Conservation (phyloP, 2,329 filamentous ascomycete genomes). For the Exophiala phaeomuriformis region DNA sequence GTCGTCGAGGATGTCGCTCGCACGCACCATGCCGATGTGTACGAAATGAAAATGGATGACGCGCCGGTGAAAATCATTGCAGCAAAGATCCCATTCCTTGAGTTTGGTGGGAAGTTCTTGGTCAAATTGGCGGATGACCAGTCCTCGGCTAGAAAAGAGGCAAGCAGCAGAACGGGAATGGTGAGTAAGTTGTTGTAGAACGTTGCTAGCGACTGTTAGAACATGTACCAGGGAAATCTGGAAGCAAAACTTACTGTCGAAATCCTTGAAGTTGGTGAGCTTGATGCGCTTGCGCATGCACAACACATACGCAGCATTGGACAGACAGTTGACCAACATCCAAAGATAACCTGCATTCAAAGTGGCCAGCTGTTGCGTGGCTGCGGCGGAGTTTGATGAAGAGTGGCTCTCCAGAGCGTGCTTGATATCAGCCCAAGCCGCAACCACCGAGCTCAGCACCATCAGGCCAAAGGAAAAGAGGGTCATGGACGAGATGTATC, state of each 20-base stretch:
- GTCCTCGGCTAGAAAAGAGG: conserved; percentile 78
- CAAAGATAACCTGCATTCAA: conserved; percentile 92
- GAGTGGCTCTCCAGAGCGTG: conserved; percentile 64
- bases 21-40: conserved; percentile 98
- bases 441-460: conserved; percentile 89
- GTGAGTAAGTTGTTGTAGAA: conserved; percentile 99
- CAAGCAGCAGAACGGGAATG: conserved; percentile 79
- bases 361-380: conserved; percentile 72
- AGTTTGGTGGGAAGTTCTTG: conserved; percentile 79
- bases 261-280: conserved; percentile 99
- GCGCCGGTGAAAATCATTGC: conserved; percentile 94
- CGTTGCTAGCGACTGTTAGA: conserved; percentile 63
- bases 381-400: conserved; percentile 46
- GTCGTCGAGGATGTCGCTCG: conserved; percentile 95
- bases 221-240: not conserved
- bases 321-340: conserved; percentile 97
- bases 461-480: conserved; percentile 93
- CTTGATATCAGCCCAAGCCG: conserved; percentile 95
- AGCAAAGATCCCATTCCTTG: conserved; percentile 69
- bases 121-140: conserved; percentile 80
- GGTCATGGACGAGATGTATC: conserved; percentile 76
- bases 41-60: conserved; percentile 96
- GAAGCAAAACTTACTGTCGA: conserved; percentile 69
- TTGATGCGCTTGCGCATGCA: conserved; percentile 98
- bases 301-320: conserved; percentile 80